Conservation (phyloP, 2,329 filamentous ascomycete species). For the Arthrobotrys entomopaga region DNA sequence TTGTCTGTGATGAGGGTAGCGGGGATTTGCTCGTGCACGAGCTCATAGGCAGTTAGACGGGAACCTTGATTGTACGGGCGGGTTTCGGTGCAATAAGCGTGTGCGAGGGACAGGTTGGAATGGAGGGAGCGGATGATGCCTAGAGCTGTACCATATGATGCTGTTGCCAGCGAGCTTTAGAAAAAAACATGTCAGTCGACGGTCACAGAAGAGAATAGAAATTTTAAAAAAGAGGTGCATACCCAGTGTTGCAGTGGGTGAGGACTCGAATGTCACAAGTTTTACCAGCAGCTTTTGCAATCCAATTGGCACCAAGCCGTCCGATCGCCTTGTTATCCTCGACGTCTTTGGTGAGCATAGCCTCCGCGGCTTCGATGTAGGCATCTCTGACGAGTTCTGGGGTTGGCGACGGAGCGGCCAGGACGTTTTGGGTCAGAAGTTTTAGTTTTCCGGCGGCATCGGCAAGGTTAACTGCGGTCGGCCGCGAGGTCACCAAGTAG, state of each 20-base stretch:
- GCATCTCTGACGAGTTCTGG: constrained; percentile 70
- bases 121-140: constrained; percentile 90
- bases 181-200: background rate
- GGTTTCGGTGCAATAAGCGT: constrained; percentile 96
- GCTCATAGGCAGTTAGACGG: constrained; percentile 91
- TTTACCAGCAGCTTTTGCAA: constrained; percentile 70
- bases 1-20: constrained; percentile 93
- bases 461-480: constrained; percentile 92
- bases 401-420: constrained; percentile 65
- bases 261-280: constrained; percentile 77
- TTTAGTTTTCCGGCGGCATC: constrained; percentile 88
- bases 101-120: constrained; percentile 72
- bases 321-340: constrained; percentile 89
- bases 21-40: constrained; percentile 92
- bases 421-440: constrained; percentile 62
- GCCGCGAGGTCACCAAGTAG: constrained; percentile 87
- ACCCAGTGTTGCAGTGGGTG: constrained; percentile 98
- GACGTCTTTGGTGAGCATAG: constrained; percentile 86
- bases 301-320: constrained; percentile 82
- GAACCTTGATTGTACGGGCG: constrained; percentile 98
- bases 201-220: background rate
- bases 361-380: constrained; percentile 83
- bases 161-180: constrained; percentile 84
- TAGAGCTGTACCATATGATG: constrained; percentile 94
- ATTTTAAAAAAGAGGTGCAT: constrained; percentile 52